These are phyloP conservation scores for Lyophyllum shimeji DNA, from an alignment of 768 basidiomycete genomes.

Conservation along the genomic window DNA sequence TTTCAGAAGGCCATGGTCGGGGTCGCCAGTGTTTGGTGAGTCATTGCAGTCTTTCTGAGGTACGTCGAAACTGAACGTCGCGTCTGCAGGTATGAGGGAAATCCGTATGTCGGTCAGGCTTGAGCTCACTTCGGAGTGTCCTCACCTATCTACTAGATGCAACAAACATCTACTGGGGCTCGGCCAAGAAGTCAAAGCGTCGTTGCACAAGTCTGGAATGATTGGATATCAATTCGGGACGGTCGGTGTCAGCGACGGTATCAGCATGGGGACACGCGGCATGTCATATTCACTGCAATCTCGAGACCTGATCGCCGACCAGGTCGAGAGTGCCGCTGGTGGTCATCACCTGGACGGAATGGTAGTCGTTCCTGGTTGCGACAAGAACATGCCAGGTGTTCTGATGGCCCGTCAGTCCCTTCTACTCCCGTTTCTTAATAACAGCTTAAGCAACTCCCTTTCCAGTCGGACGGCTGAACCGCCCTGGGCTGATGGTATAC, in stretches of 20 bases:
- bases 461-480: constrained; percentile 89
- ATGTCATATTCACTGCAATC: constrained; percentile 98
- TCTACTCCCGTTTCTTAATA: constrained; percentile 14
- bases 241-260: constrained; percentile 96
- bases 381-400: constrained; percentile 99
- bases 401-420: constrained; percentile 82
- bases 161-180: constrained; percentile 91
- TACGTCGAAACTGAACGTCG: constrained; percentile 8
- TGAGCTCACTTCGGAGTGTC: not conserved
- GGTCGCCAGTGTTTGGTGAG: constrained; percentile 93
- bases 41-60: constrained; percentile 13
- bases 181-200: constrained; percentile 84
- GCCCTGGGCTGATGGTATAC: constrained; percentile 97
- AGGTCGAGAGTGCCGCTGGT: constrained; percentile 93
- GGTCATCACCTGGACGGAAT: constrained; percentile 98
- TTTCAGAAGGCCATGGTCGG: constrained; percentile 98
- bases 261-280: constrained; percentile 94
- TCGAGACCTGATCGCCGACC: constrained; percentile 95
- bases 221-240: constrained; percentile 98
- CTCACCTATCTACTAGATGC: constrained; percentile 56
- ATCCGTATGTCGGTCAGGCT: constrained; percentile 75
- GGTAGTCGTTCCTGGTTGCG: constrained; percentile 96
- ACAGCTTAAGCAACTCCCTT: constrained; percentile 18
- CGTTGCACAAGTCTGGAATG: constrained; percentile 64
- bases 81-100: constrained; percentile 91